These are phyloP conservation scores for Monilinia fructigena DNA, from an alignment of 2,329 filamentous ascomycete species.

Conservation along the genomic window DNA sequence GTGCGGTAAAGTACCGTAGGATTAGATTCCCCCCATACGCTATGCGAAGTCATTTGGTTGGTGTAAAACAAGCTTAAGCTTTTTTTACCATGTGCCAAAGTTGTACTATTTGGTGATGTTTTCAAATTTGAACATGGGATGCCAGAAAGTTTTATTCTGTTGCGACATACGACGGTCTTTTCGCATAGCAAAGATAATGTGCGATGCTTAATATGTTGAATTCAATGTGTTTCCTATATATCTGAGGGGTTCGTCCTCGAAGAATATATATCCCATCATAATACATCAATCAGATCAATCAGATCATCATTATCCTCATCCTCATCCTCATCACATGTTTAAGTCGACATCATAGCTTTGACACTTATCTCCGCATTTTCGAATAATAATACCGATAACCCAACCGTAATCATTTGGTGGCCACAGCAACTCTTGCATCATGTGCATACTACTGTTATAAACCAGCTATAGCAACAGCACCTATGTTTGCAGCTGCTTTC, in stretches of 20 bases:
- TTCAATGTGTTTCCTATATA: background rate
- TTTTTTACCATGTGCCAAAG: background rate
- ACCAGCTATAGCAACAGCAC: background rate
- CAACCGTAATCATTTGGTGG: slow-evolving; percentile 10
- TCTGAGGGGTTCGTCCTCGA: background rate
- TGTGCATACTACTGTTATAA: slow-evolving; percentile 22
- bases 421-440: slow-evolving; percentile 15
- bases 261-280: background rate
- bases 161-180: slow-evolving; percentile 4
- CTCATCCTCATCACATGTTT: no score
- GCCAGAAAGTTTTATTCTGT: background rate
- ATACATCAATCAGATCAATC: no score
- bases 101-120: background rate
- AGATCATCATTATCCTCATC: no score
- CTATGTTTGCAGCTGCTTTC: background rate
- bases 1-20: no score
- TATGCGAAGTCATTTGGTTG: slow-evolving; percentile 1
- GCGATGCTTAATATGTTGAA: slow-evolving; percentile 3
- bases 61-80: background rate
- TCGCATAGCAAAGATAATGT: slow-evolving; percentile 9
- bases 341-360: background rate
- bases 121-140: background rate
- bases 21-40: background rate
- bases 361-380: background rate
- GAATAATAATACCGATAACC: background rate